phyloP scores from a whole-genome alignment of 306 rosid species.

The Cicer cuneatum region DNA sequence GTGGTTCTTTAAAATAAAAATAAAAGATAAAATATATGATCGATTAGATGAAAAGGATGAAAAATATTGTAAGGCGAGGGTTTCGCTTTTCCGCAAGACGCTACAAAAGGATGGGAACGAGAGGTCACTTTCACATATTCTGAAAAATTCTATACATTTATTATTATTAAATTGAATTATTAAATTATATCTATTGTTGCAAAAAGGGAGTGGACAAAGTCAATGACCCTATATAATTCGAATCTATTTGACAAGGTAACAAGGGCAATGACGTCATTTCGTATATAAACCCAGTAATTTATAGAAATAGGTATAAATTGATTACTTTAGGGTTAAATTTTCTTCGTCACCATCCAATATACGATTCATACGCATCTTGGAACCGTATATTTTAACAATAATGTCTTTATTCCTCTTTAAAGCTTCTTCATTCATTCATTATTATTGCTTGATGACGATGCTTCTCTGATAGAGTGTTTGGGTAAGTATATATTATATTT shows the following conservation, averaged over 20 bases:
- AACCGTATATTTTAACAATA: conserved; percentile 17
- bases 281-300: neutral
- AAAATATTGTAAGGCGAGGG: conserved; percentile 23
- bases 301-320: too few species aligned
- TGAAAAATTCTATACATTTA: neutral
- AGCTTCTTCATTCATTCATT: conserved; percentile 41
- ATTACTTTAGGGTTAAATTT: neutral
- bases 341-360: conserved; percentile 31
- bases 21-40: neutral
- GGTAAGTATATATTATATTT: conserved; percentile 47
- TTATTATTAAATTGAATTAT: neutral
- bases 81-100: conserved; percentile 5
- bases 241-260: neutral
- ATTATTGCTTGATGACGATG: conserved; percentile 33
- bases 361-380: conserved; percentile 31
- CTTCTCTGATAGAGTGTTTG: conserved; percentile 44
- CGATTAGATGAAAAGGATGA: neutral
- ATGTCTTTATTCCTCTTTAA: conserved; percentile 44
- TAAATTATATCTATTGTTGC: neutral
- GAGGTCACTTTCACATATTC: neutral
- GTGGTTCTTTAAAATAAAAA: neutral
- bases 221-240: conserved; percentile 21
- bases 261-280: conserved; percentile 40
- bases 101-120: neutral
- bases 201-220: conserved; percentile 10